These are phyloP conservation scores for Pterulicium gracile DNA, from an alignment of 1,284 basidiomycete genomes.

Conservation along the genomic window DNA sequence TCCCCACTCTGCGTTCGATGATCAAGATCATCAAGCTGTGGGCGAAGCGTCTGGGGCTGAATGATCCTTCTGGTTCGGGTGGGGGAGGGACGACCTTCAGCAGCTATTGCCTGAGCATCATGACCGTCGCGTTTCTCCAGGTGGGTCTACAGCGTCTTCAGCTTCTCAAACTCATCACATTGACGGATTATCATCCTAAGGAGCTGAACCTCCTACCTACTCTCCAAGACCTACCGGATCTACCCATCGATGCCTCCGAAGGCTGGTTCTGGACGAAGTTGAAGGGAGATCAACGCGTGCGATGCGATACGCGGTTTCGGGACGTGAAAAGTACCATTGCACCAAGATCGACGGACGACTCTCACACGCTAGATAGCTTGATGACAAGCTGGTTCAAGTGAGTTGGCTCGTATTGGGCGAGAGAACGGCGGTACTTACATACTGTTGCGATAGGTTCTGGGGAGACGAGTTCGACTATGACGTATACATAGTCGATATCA, in stretches of 20 bases:
- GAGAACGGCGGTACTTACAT: no score
- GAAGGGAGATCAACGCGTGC: constrained; percentile 11
- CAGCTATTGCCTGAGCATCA: constrained; percentile 47
- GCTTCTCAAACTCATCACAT: no score
- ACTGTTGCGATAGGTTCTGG: constrained; percentile 29
- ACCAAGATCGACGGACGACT: no score
- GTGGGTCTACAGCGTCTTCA: constrained; percentile 22
- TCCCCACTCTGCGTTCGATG: constrained; percentile 29
- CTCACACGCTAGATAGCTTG: constrained; percentile 19
- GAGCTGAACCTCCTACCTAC: constrained; percentile 33
- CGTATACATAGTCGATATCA: constrained; percentile 24
- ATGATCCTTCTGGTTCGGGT: constrained; percentile 24
- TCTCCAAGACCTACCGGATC: constrained; percentile 28
- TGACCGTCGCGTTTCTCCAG: constrained; percentile 47
- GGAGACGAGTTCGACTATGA: constrained; percentile 24
- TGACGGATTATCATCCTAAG: constrained; percentile 18
- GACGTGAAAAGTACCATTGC: constrained; percentile 15
- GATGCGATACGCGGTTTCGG: constrained; percentile 29
- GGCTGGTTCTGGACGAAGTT: constrained; percentile 27
- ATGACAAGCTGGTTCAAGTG: constrained; percentile 38
- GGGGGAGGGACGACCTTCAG: constrained; percentile 30
- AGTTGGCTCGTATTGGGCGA: no score
- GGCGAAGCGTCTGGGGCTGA: constrained; percentile 39
- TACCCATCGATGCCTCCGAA: constrained; percentile 10
- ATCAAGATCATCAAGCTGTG: constrained; percentile 39